Evolutionary conservation across 2,329 filamentous ascomycete genomes (phyloP).

Genomic region (Colletotrichum abscissum): DNA sequence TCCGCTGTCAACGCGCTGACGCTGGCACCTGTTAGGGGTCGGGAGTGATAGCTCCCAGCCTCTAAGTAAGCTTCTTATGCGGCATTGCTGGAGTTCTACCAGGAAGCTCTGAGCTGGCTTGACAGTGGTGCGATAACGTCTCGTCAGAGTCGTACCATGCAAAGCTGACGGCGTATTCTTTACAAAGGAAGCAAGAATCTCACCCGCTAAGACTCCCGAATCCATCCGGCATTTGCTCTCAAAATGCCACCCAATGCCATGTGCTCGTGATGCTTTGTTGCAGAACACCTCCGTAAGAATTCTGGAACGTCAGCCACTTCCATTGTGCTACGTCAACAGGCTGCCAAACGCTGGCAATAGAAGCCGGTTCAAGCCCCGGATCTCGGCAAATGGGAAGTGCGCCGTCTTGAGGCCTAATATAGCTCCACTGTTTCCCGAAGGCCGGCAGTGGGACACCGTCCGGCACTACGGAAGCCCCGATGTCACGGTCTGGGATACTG

Average conservation of each 20-base stretch:
- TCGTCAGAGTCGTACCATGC: conserved; percentile 25
- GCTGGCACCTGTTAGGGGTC: background rate
- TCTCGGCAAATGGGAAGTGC: background rate
- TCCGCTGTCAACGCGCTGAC: conserved; percentile 7
- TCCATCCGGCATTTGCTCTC: conserved; percentile 1
- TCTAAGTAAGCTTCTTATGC: no score
- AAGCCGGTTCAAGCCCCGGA: conserved; percentile 1
- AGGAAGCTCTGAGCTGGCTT: background rate
- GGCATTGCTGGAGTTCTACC: no score
- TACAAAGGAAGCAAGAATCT: background rate
- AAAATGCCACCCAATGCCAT: background rate
- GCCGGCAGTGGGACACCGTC: background rate
- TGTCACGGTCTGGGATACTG: background rate
- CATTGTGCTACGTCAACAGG: background rate
- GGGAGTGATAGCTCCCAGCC: background rate
- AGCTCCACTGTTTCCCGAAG: background rate
- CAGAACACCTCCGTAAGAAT: background rate
- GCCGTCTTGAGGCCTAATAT: background rate
- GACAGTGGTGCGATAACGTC: background rate
- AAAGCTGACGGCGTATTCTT: conserved; percentile 1
- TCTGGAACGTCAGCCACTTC: background rate
- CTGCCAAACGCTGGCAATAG: background rate
- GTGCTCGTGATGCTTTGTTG: background rate
- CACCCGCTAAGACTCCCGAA: background rate
- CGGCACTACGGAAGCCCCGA: conserved; percentile 11